Base-by-base conservation (phyloP, 768 basidiomycete genomes). In the Rhizopogon salebrosus region DNA sequence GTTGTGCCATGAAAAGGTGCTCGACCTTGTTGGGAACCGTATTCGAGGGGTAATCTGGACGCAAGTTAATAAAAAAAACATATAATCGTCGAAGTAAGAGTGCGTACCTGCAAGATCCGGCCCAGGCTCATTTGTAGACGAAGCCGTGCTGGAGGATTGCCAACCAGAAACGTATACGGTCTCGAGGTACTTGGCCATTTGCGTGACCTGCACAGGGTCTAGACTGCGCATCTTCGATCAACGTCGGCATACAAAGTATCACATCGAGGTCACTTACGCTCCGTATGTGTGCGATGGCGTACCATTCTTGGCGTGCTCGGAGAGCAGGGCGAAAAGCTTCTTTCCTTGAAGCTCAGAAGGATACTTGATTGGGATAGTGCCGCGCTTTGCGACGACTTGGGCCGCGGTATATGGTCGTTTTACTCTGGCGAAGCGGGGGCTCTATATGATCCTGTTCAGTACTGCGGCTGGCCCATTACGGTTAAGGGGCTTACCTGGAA, bases 21-120 rank as follows among this genome's bases (percentile, higher is more conserved):
- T 98, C 92, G 57, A 98, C 97, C 78, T 98, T 98, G 79, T 92
- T 92, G 2, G 97, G 97, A 1, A 98, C 95, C 20, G 97, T 98
- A 76, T 98, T 98, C 46, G 90, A 95, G 2, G 97, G 97, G 72
- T 98, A 98, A 70, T 98, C 95, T 92, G 53, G 0, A 20, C 39
- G 20, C 31, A 22, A 14, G 24, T 60, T 39, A 54, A 35, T 61
- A 52, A 54, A 34, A 39, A 42, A 31, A 18, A 10, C 1, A 24
- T 26, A 29, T 34, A 6, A 48, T 34, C 2, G 8, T 9, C 6
- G 49, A n/a, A 14, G 31, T 46, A 14, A 38, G 20, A 18, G 31
- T 20, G 41, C 9, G 23, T 64, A 90, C 92, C 94, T 57, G 95
- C 95, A 62, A 98, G 89, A 80, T 98, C 95, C 11, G 97, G 97